Evolutionary conservation across 805 yeast genomes (phyloP).

Genomic region (Candida cerambycidarum): DNA sequence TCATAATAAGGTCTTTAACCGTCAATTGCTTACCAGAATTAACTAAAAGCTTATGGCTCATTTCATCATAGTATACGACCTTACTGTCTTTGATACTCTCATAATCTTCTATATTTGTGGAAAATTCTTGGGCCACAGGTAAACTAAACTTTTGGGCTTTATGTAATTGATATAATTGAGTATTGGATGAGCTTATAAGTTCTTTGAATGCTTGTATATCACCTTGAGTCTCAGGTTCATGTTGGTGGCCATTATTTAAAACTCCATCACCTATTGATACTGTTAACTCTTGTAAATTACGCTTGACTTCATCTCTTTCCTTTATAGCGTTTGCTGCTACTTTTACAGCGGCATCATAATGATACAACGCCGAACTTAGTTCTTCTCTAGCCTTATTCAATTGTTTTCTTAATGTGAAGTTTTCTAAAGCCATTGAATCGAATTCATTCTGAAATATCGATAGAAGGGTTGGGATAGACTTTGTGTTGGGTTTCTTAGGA

Average conservation of each 20-base stretch:
- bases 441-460: constrained; percentile 82
- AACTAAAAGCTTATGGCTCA: constrained; percentile 11
- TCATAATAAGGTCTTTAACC: constrained; percentile 10
- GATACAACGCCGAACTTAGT: constrained; percentile 73
- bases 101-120: constrained; percentile 1
- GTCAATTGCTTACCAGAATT: constrained; percentile 10
- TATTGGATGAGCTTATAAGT: constrained; percentile 28
- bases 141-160: constrained; percentile 30
- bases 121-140: constrained; percentile 18
- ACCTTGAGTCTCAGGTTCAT: constrained; percentile 5
- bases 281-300: constrained; percentile 60
- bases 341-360: constrained; percentile 86
- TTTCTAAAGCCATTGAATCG: constrained; percentile 83
- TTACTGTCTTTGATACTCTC: constrained; percentile 7
- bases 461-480: constrained; percentile 77
- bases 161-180: constrained; percentile 34
- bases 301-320: constrained; percentile 72
- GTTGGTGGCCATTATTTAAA: constrained; percentile 1
- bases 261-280: constrained; percentile 33
- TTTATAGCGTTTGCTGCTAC: constrained; percentile 75
- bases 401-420: constrained; percentile 73
- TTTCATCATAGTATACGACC: constrained; percentile 11
- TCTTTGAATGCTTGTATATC: constrained; percentile 20
- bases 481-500: constrained; percentile 46
- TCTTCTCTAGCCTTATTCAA: constrained; percentile 66